These are phyloP conservation scores for Ophiostoma himal-ulmi DNA, from an alignment of 2,329 filamentous ascomycete species.

Conservation along the genomic window DNA sequence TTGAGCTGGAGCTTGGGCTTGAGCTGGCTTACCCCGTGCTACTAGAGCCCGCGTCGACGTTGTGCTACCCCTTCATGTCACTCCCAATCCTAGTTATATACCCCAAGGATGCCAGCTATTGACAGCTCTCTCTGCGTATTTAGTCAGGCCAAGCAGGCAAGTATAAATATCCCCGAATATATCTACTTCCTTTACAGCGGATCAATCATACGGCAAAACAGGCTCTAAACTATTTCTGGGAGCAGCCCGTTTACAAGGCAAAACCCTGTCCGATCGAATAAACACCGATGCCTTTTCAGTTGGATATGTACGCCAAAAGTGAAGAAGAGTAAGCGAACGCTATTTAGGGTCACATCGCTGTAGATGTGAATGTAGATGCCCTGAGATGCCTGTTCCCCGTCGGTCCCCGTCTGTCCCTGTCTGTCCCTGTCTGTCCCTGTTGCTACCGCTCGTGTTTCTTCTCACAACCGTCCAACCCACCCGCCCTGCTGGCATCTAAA, in stretches of 20 bases:
- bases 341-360: neutral
- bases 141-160: neutral
- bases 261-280: neutral
- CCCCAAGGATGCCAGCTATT: neutral
- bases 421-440: no score
- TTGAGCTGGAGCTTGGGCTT: neutral
- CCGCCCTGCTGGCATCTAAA: conserved; percentile 4
- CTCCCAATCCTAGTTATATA: neutral
- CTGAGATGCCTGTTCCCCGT: neutral
- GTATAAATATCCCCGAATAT: neutral
- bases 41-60: neutral
- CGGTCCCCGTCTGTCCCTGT: neutral
- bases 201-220: conserved; percentile 5
- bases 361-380: neutral
- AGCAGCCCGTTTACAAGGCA: conserved; percentile 1
- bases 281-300: neutral
- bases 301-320: neutral
- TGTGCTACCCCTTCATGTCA: neutral
- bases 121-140: neutral
- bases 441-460: neutral
- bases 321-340: neutral
- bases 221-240: conserved; percentile 6
- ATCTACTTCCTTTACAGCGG: neutral
- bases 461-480: neutral
- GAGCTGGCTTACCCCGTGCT: neutral